phyloP scores from a whole-genome alignment of 495 filamentous ascomycete species.

The Choiromyces venosus region DNA sequence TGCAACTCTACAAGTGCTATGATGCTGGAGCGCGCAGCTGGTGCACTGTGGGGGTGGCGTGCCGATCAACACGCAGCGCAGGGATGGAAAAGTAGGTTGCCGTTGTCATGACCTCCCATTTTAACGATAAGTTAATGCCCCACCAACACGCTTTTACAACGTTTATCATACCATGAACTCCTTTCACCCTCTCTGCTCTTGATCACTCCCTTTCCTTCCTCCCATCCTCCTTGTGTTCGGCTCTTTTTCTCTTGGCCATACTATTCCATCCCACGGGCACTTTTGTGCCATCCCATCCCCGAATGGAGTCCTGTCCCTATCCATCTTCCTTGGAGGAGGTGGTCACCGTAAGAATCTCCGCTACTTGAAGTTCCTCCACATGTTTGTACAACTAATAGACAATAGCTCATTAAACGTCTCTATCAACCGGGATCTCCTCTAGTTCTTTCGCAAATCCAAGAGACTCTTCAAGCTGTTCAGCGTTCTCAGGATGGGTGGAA shows the following conservation, averaged over 20 bases:
- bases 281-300: constrained; percentile 5
- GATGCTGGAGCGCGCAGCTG: background rate
- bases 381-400: constrained; percentile 18
- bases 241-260: background rate
- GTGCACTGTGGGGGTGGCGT: constrained; percentile 31
- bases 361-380: constrained; percentile 8
- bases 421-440: constrained; percentile 63
- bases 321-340: constrained; percentile 30
- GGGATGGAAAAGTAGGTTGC: background rate
- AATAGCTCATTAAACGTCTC: constrained; percentile 58
- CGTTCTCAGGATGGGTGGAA: constrained; percentile 76
- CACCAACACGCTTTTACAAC: constrained; percentile 19
- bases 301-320: constrained; percentile 29
- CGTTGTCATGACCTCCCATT: constrained; percentile 7
- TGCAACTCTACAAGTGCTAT: background rate
- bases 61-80: constrained; percentile 25
- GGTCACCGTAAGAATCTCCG: constrained; percentile 24
- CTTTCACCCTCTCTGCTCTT: background rate
- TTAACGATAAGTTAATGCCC: constrained; percentile 33
- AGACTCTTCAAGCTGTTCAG: constrained; percentile 70
- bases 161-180: background rate
- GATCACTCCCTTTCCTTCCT: constrained; percentile 24
- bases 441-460: constrained; percentile 63
- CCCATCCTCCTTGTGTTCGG: constrained; percentile 10
- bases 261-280: constrained; percentile 8